Evolutionary conservation across 768 basidiomycete species (phyloP), one percentile per base, ranked within the genome.

Genomic region (Rickenella mellea): DNA sequence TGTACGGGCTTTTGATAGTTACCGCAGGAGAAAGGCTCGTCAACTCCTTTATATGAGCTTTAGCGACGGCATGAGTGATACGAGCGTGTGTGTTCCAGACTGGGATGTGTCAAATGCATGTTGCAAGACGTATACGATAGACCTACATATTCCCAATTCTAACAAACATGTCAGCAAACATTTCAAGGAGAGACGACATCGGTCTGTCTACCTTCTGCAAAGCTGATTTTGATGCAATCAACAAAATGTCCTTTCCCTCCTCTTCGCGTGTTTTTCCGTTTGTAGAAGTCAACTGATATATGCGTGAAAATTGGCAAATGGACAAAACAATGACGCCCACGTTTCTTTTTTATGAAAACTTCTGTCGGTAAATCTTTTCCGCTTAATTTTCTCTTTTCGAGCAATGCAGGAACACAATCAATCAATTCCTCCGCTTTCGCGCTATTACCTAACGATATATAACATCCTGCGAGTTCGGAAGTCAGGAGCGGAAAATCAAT

Each of bases 61-160:
- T 54, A 0, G 83, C 81, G 10, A 76, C 67, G 2, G 58, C 57
- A 14, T 65, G 60, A 6, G 68, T 63, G 32, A 84, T 70, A 4
- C 82, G 74, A n/a, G 71, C 56, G 53, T 86, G 80, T 1, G 70
- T 79, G 52, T 88, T 89, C 85, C 86, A 88, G 60, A 88, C 83
- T 85, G 42, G 35, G 2, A 43, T 41, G 12, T 28, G 9, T 39
- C 17, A 5, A 27, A 45, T 41, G 2, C 14, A 44, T 12, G 9
- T 24, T 27, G 24, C 7, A 28, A 15, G 10, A 8, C 26, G 19
- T 43, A n/a, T 30, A 11, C 5, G 22, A 28, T 15, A 8, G 2
- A 65, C 78, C 48, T 52, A 86, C 84, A 86, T 39, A 87, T 70
- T 2, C 63, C 79, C 22, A 89, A 66, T 55, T 88, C 86, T 81